These are phyloP conservation scores for Pseudognaphalium luteoalbum DNA, from an alignment of 129 eudicot genomes.

Conservation along the genomic window DNA sequence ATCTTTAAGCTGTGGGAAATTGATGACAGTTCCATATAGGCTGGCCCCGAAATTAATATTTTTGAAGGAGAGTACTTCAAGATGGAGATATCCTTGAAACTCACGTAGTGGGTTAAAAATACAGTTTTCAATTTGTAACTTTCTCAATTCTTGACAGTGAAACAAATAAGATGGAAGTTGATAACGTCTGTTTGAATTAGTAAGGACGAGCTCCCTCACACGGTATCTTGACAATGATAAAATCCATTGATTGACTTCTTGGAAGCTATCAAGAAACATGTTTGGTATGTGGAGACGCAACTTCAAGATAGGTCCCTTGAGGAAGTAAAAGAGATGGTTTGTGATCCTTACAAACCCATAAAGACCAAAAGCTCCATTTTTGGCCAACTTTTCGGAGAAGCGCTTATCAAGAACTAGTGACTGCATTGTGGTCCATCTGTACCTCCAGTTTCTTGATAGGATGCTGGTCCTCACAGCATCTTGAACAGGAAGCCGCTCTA, in stretches of 20 bases:
- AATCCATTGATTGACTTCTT: constrained; percentile 35
- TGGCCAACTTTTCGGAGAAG: neutral
- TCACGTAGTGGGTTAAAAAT: constrained; percentile 11
- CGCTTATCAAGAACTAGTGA: constrained; percentile 2
- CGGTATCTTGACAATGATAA: constrained; percentile 20
- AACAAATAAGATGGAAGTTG: constrained; percentile 5
- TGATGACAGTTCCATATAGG: neutral
- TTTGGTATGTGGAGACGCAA: constrained; percentile 17
- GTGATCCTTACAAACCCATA: constrained; percentile 12
- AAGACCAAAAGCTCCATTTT: neutral
- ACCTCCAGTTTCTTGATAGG: no score
- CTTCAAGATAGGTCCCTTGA: constrained; percentile 2
- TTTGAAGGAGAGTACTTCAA: neutral
- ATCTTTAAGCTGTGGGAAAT: constrained; percentile 10
- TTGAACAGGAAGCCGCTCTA: no score
- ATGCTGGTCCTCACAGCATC: no score
- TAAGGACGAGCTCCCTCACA: neutral
- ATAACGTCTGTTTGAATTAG: neutral
- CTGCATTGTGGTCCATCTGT: no score
- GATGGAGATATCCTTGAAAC: constrained; percentile 19
- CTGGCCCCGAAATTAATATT: constrained; percentile 7
- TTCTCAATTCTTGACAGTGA: constrained; percentile 18
- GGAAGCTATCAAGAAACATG: constrained; percentile 10
- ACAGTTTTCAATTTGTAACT: neutral
- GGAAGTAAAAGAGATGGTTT: constrained; percentile 6